phyloP scores from a whole-genome alignment of 441 rosid species.

The Populus hybrid region DNA sequence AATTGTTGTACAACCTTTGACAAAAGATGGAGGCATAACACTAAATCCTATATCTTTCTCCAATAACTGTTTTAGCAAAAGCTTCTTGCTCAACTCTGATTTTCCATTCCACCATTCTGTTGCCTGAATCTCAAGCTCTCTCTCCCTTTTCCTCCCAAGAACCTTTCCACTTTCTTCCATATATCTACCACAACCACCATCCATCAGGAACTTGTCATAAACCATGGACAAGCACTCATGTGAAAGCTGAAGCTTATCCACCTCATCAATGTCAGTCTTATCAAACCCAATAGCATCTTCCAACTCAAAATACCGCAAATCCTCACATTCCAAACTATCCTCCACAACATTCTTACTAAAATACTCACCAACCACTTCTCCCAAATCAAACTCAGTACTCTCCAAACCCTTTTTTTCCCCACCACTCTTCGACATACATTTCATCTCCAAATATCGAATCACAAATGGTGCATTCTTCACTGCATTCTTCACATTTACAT shows the following conservation, averaged over 20 bases:
- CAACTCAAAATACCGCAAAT: constrained; percentile 35
- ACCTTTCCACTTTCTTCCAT: constrained; percentile 16
- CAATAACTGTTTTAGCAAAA: constrained; percentile 58
- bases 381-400: constrained; percentile 36
- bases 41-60: constrained; percentile 75
- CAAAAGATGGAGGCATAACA: constrained; percentile 66
- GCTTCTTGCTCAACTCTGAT: constrained; percentile 67
- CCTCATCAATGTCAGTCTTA: constrained; percentile 9
- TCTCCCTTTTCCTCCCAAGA: constrained; percentile 18
- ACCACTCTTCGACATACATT: constrained; percentile 46
- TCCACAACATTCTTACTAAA: constrained; percentile 40
- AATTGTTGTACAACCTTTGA: constrained; percentile 40
- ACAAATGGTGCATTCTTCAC: constrained; percentile 55
- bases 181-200: constrained; percentile 18
- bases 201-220: constrained; percentile 40
- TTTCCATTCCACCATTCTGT: constrained; percentile 85
- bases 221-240: constrained; percentile 44
- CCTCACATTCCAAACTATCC: constrained; percentile 15
- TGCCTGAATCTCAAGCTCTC: constrained; percentile 23
- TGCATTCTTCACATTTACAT: constrained; percentile 65
- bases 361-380: constrained; percentile 47
- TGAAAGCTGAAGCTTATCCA: constrained; percentile 39
- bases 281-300: constrained; percentile 21
- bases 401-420: constrained; percentile 9
- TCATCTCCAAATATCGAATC: constrained; percentile 73